Conservation (phyloP, 108 stramenopile genomes). For the Chaetoceros tenuissimus region DNA sequence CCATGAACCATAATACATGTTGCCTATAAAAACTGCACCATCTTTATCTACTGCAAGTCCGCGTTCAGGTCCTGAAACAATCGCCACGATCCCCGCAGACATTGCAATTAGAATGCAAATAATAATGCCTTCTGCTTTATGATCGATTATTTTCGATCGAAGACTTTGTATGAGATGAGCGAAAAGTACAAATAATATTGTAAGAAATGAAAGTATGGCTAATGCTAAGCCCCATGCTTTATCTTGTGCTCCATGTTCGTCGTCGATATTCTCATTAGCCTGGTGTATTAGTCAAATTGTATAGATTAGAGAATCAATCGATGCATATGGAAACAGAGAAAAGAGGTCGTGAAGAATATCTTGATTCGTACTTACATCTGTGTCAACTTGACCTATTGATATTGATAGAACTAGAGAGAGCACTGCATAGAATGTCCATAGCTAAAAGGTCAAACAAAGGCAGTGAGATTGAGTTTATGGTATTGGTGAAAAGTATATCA, state of each 20-base stretch:
- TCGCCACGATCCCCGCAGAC: conserved; percentile 8
- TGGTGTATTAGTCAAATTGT: not conserved
- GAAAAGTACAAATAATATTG: not conserved
- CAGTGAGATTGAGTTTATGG: not conserved
- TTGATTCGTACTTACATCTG: not conserved
- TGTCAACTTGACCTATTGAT: not conserved
- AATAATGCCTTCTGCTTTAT: conserved; percentile 2
- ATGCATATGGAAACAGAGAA: no score
- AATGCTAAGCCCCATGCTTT: conserved; percentile 9
- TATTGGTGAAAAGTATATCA: no score
- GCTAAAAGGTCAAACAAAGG: not conserved
- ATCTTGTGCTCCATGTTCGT: not conserved
- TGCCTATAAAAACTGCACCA: conserved; percentile 8
- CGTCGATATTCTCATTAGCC: not conserved
- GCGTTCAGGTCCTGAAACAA: conserved; percentile 3
- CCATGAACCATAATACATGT: conserved; percentile 9
- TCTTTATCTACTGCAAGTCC: conserved; percentile 11
- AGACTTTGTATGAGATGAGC: not conserved
- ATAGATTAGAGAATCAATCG: not conserved
- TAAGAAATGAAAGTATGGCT: not conserved
- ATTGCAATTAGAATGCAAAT: conserved; percentile 2
- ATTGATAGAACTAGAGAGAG: not conserved
- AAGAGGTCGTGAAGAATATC: not conserved
- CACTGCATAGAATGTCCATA: not conserved
- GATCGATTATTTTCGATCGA: not conserved